These are phyloP conservation scores for Tetrapyrgos nigripes DNA, from an alignment of 1,284 basidiomycete genomes.

Conservation along the genomic window DNA sequence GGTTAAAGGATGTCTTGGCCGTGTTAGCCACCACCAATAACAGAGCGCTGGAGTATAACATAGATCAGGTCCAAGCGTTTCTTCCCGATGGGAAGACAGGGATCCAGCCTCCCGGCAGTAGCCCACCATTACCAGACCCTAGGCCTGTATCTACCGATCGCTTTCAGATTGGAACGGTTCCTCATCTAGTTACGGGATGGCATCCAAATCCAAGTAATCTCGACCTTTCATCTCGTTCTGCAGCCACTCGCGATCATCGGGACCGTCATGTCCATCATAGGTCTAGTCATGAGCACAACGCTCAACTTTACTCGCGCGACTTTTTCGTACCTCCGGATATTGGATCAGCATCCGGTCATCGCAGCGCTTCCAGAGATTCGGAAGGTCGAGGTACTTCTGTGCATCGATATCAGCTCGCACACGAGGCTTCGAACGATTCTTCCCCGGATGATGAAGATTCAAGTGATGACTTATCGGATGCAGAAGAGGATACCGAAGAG, in stretches of 20 bases:
- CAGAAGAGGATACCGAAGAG: too few species aligned
- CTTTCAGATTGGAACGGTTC: neutral
- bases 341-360: too few species aligned
- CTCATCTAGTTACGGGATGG: neutral
- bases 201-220: neutral
- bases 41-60: slow-evolving; percentile 16
- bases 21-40: neutral
- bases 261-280: neutral
- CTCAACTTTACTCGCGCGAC: too few species aligned
- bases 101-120: neutral
- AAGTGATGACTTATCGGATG: too few species aligned
- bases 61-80: slow-evolving; percentile 53
- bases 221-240: neutral
- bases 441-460: too few species aligned
- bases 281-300: too few species aligned
- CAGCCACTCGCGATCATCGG: neutral
- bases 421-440: too few species aligned
- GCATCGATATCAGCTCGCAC: too few species aligned
- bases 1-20: neutral
- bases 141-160: neutral
- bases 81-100: slow-evolving; percentile 52
- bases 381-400: too few species aligned
- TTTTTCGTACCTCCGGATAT: too few species aligned
- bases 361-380: too few species aligned
- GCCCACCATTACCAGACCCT: neutral